Percentiles rank a stretch among this genome's conserved stretches.
Evolutionary conservation across 208 protist genomes (phyloP).

Genomic region (Acanthamoeba healyi): DNA sequence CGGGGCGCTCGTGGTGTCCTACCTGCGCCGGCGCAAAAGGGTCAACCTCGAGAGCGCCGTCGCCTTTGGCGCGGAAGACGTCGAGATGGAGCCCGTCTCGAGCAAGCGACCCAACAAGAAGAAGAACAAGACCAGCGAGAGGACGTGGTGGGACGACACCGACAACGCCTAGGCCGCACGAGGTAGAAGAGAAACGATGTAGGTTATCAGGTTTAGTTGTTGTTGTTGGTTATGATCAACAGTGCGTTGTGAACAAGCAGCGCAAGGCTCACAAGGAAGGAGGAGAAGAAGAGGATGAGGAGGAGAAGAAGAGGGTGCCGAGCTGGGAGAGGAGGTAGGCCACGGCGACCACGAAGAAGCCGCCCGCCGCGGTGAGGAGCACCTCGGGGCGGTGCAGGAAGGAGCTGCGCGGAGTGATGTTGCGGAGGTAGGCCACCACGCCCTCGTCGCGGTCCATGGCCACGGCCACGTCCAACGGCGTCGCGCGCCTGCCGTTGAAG

Average conservation of each 20-base stretch:
- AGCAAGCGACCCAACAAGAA: too few species aligned
- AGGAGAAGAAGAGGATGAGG: too few species aligned
- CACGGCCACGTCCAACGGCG: slow-evolving; percentile 3
- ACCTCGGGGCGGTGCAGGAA: background rate
- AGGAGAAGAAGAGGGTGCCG: background rate
- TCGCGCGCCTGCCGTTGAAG: background rate
- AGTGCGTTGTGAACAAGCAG: too few species aligned
- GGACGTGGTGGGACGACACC: too few species aligned
- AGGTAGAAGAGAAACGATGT: too few species aligned
- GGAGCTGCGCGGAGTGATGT: background rate
- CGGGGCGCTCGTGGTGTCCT: background rate
- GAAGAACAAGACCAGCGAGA: too few species aligned
- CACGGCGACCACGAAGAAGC: background rate
- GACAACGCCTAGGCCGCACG: too few species aligned
- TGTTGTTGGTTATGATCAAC: too few species aligned
- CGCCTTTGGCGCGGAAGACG: background rate
- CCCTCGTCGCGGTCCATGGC: slow-evolving; percentile 17
- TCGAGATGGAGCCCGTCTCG: slow-evolving; percentile 3
- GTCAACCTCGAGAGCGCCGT: background rate
- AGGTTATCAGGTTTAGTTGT: too few species aligned
- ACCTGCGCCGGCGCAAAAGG: background rate
- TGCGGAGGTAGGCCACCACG: background rate
- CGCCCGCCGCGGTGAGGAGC: background rate
- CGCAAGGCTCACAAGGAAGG: too few species aligned
- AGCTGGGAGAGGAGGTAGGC: slow-evolving; percentile 23